Evolutionary conservation across 2,329 filamentous ascomycete species (phyloP), one percentile per base, ranked within the genome.

Genomic region (Teratosphaeria destructans): DNA sequence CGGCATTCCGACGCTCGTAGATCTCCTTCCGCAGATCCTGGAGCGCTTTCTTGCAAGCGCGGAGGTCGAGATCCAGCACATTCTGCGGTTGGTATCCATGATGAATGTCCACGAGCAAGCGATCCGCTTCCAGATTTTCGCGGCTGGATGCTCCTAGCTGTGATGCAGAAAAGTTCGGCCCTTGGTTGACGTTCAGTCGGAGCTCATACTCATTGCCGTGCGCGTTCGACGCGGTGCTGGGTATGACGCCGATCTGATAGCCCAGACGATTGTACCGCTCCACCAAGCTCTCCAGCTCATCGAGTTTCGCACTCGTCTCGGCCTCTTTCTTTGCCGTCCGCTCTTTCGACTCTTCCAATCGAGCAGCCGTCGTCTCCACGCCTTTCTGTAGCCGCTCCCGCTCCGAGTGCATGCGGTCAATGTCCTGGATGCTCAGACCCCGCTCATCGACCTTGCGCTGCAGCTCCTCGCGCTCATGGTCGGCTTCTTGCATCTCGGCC

Each of bases 401-500:
- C 73, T 99, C 94, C 39, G 89, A 87, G 67, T 91, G 96, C 93
- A 99, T 96, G 74, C 94, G 90, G 81, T 99, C 94, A 71, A 99
- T 97, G 81, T 99, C 94, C 76, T 94, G 89, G 76, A 96, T 95
- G 69, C 91, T 95, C 72, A 99, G 92, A 2, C 94, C 94, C 71
- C 95, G 90, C 66, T 88, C 86, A 73, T 97, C 94, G 32, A 99
- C 91, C 34, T 88, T 86, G 61, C 87, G 85, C 72, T 97, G 93
- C 10, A 99, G 81, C 34, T 82, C 81, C 52, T 84, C 78, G 62
- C 90, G 85, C 73, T 99, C 94, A 16, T 88, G 85, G 64, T 97
- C 92, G 0, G 88, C 88, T 67, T 90, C 88, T 60, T 83, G 81
- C 37, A 95, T 78, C 68, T 96, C 91, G 8, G 81, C 77, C 58